These are phyloP conservation scores for Linanthus parryae DNA, from an alignment of 148 eudicot genomes.

Conservation along the genomic window DNA sequence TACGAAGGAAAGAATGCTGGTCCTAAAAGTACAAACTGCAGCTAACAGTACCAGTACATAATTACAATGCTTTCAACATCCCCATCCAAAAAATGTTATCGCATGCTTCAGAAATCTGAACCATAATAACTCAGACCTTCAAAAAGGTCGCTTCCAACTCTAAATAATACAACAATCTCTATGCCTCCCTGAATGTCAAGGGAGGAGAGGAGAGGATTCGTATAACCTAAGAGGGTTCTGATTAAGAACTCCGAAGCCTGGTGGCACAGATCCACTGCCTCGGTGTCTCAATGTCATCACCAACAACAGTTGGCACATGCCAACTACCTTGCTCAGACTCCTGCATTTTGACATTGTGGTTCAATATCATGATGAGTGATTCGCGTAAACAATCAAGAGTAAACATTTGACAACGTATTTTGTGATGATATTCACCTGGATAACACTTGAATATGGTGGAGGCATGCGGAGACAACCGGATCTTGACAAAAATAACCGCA, in stretches of 20 bases:
- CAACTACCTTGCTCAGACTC: constrained; percentile 79
- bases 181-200: no score
- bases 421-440: constrained; percentile 36
- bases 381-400: neutral
- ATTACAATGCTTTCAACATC: no score
- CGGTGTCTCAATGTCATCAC: constrained; percentile 71
- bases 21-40: no score
- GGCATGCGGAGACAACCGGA: constrained; percentile 72
- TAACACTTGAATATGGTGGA: constrained; percentile 76
- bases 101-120: no score
- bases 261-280: constrained; percentile 83
- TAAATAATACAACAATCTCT: no score
- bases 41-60: no score
- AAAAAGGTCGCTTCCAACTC: no score
- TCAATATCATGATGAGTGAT: neutral
- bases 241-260: no score
- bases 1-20: no score
- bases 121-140: no score
- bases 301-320: constrained; percentile 78
- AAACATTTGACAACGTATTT: neutral
- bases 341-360: constrained; percentile 23
- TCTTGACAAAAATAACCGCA: constrained; percentile 44
- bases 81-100: no score
- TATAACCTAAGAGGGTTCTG: neutral
- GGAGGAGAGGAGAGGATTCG: no score